phyloP scores from a whole-genome alignment of 2,329 filamentous ascomycete species.

The Aspergillus pseudotamarii region DNA sequence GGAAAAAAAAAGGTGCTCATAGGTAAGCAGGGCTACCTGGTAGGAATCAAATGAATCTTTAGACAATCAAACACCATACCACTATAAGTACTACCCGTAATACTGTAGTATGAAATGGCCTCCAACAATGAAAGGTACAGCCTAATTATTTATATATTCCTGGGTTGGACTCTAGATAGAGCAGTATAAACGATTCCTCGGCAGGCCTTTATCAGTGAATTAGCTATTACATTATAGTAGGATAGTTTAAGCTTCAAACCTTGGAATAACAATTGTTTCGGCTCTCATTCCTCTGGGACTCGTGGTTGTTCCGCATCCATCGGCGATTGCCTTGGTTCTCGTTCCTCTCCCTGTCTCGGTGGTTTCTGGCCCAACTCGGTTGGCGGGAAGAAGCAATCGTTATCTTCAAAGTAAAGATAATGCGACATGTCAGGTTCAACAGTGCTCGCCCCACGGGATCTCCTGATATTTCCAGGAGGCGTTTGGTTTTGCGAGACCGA shows the following conservation, averaged over 20 bases:
- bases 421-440: slow-evolving; percentile 30
- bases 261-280: too few relatives aligned
- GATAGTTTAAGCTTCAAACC: background rate
- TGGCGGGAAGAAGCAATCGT: slow-evolving; percentile 39
- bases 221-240: background rate
- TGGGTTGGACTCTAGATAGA: background rate
- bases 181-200: background rate
- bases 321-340: slow-evolving; percentile 1
- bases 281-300: background rate
- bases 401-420: slow-evolving; percentile 40
- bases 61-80: too few relatives aligned
- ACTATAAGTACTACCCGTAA: too few relatives aligned
- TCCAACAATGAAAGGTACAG: background rate
- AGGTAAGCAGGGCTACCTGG: too few relatives aligned
- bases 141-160: background rate
- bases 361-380: slow-evolving; percentile 28
- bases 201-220: background rate
- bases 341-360: background rate
- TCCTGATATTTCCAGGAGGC: background rate
- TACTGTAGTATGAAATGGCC: background rate
- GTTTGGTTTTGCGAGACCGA: background rate
- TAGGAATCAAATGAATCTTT: too few relatives aligned
- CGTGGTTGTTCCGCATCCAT: background rate
- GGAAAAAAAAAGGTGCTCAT: too few relatives aligned
- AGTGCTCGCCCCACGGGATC: slow-evolving; percentile 8